Conservation (phyloP, 2,329 filamentous ascomycete genomes). For the Diaporthe capsici region DNA sequence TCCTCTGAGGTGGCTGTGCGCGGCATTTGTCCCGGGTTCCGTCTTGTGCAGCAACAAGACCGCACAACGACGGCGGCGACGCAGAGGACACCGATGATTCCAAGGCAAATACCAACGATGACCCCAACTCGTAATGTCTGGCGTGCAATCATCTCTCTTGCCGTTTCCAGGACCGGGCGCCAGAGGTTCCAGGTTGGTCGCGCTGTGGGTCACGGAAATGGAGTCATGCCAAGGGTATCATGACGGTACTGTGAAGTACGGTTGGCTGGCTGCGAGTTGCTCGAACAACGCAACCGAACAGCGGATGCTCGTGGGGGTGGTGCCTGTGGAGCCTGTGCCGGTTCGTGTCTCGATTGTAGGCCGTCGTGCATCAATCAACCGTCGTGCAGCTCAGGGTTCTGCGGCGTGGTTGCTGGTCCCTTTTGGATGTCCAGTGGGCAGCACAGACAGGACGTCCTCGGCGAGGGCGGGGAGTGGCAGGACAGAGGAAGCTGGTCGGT, state of each 20-base stretch:
- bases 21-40: conserved; percentile 3
- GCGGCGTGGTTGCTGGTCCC: background rate
- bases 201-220: conserved; percentile 30
- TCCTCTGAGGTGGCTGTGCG: conserved; percentile 15
- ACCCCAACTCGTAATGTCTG: conserved; percentile 28
- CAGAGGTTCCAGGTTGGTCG: conserved; percentile 26
- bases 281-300: conserved; percentile 17
- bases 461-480: conserved; percentile 22
- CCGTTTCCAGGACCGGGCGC: conserved; percentile 27
- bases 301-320: background rate
- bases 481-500: conserved; percentile 17
- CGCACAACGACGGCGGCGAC: conserved; percentile 29
- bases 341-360: background rate
- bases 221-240: conserved; percentile 34
- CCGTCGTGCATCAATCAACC: background rate
- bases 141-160: conserved; percentile 27
- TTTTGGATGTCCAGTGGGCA: background rate
- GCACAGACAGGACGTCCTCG: conserved; percentile 17
- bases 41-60: conserved; percentile 11
- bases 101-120: conserved; percentile 31
- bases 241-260: conserved; percentile 15
- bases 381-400: background rate
- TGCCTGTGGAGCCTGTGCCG: background rate
- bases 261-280: conserved; percentile 32
- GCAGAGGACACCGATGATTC: conserved; percentile 30